Evolutionary conservation across 371 early-diverging fungal species (phyloP).

Genomic region (Mortierella sp.): DNA sequence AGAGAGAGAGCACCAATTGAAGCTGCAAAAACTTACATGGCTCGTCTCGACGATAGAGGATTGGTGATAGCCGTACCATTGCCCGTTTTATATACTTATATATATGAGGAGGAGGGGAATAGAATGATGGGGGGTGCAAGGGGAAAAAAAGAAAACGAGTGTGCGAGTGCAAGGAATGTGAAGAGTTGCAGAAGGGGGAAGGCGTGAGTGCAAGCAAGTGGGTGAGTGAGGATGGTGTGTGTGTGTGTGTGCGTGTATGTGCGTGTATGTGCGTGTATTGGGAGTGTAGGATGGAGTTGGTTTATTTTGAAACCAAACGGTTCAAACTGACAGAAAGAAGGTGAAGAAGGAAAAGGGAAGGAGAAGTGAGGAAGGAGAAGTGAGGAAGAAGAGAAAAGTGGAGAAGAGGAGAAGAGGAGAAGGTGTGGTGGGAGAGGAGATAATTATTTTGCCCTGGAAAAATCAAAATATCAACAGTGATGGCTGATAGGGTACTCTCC

Average conservation of each 20-base stretch:
- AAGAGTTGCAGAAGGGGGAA: not conserved
- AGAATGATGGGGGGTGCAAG: not conserved
- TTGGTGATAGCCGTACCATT: not conserved
- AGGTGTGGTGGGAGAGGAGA: not conserved
- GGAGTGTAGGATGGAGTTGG: not conserved
- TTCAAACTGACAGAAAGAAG: not conserved
- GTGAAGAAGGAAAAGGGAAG: constrained; percentile 5
- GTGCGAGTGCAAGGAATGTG: not conserved
- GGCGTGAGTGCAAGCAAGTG: no score
- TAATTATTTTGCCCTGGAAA: no score
- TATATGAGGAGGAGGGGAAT: not conserved
- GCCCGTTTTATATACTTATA: not conserved
- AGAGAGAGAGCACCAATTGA: not conserved
- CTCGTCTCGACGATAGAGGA: constrained; percentile 15
- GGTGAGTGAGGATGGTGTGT: no score
- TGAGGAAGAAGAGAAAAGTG: not conserved
- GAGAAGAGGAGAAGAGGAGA: not conserved
- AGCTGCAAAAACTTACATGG: not conserved
- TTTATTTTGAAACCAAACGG: not conserved
- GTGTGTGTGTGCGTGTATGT: not conserved
- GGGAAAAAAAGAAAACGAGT: not conserved
- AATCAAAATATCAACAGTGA: not conserved
- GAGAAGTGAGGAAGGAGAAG: not conserved
- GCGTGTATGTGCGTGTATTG: not conserved
- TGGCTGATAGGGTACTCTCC: not conserved